Evolutionary conservation across 2,329 filamentous ascomycete species (phyloP), one percentile per base, ranked within the genome.

Genomic region (Chrysoporthe austroafricana): DNA sequence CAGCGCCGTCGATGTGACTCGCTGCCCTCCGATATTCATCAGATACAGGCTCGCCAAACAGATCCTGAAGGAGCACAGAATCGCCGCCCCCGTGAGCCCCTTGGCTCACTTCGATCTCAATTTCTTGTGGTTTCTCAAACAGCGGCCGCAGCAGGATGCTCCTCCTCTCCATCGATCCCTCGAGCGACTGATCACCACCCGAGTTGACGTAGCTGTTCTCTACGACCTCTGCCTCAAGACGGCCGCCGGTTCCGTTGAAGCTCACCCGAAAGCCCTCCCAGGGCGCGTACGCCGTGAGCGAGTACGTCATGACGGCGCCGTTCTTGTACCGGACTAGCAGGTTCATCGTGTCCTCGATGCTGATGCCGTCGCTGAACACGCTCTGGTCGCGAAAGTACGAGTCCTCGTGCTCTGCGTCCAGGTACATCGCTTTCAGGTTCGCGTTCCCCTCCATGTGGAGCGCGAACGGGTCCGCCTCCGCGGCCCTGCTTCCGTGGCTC

Each of bases 301-400:
- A 86, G 72, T 89, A 90, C 0, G 87, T 88, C 74, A 89, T 76
- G 36, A 86, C 82, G 0, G 85, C 86, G 2, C 86, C 84, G 63
- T 81, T 86, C 21, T 79, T 78, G 72, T 90, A 90, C 62, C 82
- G 79, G 32, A 89, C 84, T 58, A 90, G 78, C 34, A 89, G 76
- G 50, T 81, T 86, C 86, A 89, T 88, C 0, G 86, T 89, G 72
- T 90, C 88, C 74, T 90, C 87, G 67, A 89, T 89, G 71, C 81
- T 88, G 66, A 90, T 88, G 1, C 87, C 88, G 68, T 90, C 87
- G 0, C 85, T 81, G 64, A 90, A 89, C 0, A 88, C 86, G 71
- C 83, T 88, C 75, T 88, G 87, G 72, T 90, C 87, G 0, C 87
- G 83, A 69, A 85, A 82, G 71, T 90, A 90, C 18, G 81, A 81